These are phyloP conservation scores for Magnolia changhungtana DNA, from an alignment of 164 flowering plant species.

Conservation along the genomic window DNA sequence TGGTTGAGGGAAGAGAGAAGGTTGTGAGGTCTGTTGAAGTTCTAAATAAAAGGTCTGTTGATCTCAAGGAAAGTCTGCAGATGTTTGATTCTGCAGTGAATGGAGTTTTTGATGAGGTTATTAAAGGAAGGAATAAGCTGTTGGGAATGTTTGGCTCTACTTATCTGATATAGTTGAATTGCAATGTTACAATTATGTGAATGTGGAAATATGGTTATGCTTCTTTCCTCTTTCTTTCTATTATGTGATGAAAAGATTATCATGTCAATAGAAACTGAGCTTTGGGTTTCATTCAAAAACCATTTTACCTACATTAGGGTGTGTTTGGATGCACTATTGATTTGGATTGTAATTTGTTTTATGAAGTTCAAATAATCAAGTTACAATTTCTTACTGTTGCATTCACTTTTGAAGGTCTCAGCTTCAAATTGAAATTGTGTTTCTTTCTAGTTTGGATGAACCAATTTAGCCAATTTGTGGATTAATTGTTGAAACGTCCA, in stretches of 20 bases:
- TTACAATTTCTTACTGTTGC: too few relatives aligned
- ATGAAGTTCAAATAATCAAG: too few relatives aligned
- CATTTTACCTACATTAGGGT: too few relatives aligned
- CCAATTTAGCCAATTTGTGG: too few relatives aligned
- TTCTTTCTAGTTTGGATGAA: too few relatives aligned
- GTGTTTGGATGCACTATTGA: too few relatives aligned
- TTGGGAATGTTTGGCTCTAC: slow-evolving; percentile 5
- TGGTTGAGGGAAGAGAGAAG: slow-evolving; percentile 11
- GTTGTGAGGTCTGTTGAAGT: slow-evolving; percentile 12
- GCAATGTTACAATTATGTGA: neutral
- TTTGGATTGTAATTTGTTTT: too few relatives aligned
- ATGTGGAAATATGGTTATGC: neutral
- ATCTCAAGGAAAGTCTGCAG: slow-evolving; percentile 21
- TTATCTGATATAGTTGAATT: neutral
- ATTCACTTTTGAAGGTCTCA: too few relatives aligned
- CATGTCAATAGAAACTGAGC: neutral
- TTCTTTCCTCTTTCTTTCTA: neutral
- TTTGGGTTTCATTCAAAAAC: too few relatives aligned
- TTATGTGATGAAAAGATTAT: neutral
- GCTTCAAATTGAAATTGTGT: too few relatives aligned
- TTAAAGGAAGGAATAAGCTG: slow-evolving; percentile 22
- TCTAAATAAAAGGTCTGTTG: slow-evolving; percentile 14
- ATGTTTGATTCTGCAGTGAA: slow-evolving; percentile 18
- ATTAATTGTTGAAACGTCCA: too few relatives aligned
- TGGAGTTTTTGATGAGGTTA: slow-evolving; percentile 23